Evolutionary conservation across 2,329 filamentous ascomycete species (phyloP).

Genomic region (Apiospora koreana): DNA sequence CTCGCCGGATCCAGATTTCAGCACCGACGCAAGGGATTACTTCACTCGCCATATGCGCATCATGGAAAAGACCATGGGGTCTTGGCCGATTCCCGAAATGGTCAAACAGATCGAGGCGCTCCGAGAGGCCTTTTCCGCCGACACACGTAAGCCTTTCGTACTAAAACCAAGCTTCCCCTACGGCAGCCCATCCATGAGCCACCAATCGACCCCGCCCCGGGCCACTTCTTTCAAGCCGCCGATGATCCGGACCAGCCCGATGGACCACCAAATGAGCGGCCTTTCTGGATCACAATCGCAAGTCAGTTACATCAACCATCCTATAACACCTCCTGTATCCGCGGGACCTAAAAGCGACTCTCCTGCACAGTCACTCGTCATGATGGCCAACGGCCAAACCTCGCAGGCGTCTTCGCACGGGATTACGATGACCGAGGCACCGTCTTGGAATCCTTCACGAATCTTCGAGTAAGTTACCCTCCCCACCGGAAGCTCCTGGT

Average conservation of each 20-base stretch:
- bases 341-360: slow-evolving; percentile 76
- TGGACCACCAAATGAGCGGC: slow-evolving; percentile 57
- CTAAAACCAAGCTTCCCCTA: slow-evolving; percentile 87
- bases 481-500: neutral
- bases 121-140: slow-evolving; percentile 87
- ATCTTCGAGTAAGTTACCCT: slow-evolving; percentile 79
- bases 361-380: slow-evolving; percentile 70
- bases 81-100: slow-evolving; percentile 88
- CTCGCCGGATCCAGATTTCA: slow-evolving; percentile 87
- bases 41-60: slow-evolving; percentile 95
- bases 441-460: slow-evolving; percentile 79
- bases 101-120: slow-evolving; percentile 87
- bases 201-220: slow-evolving; percentile 63
- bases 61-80: slow-evolving; percentile 78
- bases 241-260: slow-evolving; percentile 46
- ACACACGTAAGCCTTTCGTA: slow-evolving; percentile 82
- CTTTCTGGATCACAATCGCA: slow-evolving; percentile 53
- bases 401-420: slow-evolving; percentile 55
- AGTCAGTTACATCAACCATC: slow-evolving; percentile 70
- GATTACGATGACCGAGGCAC: slow-evolving; percentile 63
- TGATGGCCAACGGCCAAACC: slow-evolving; percentile 64
- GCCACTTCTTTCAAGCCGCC: slow-evolving; percentile 53
- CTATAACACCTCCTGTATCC: slow-evolving; percentile 80
- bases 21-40: slow-evolving; percentile 80
- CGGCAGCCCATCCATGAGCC: slow-evolving; percentile 71